Percentiles rank a stretch among this genome's conserved stretches.
Evolutionary conservation across 352 stramenopile species (phyloP).

Genomic region (Pythium chondricola): DNA sequence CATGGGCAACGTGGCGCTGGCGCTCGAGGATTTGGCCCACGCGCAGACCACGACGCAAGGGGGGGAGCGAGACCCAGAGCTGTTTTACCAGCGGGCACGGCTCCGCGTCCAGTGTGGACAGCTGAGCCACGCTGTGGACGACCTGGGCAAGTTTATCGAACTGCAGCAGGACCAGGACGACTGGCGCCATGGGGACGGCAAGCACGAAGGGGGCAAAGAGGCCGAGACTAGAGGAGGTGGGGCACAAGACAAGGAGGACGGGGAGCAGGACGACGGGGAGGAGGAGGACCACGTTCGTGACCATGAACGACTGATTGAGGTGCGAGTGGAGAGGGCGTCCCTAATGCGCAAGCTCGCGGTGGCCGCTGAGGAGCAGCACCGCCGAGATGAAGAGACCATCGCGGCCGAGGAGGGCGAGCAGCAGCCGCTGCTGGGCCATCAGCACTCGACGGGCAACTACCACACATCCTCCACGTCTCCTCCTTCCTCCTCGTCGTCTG

Average conservation of each 20-base stretch:
- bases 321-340: slow-evolving; percentile 51
- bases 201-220: slow-evolving; percentile 9
- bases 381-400: slow-evolving; percentile 38
- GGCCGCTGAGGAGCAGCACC: slow-evolving; percentile 37
- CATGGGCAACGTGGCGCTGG: slow-evolving; percentile 47
- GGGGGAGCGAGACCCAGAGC: slow-evolving; percentile 44
- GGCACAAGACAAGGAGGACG: slow-evolving; percentile 17
- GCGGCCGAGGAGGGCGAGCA: slow-evolving; percentile 40
- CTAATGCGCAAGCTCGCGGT: slow-evolving; percentile 45
- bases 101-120: slow-evolving; percentile 46
- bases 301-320: slow-evolving; percentile 33
- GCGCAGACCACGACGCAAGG: slow-evolving; percentile 31
- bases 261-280: background rate
- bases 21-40: slow-evolving; percentile 44
- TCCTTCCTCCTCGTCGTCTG: background rate
- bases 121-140: slow-evolving; percentile 33
- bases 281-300: slow-evolving; percentile 4
- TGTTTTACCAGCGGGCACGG: slow-evolving; percentile 55
- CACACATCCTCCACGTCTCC: background rate
- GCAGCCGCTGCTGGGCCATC: slow-evolving; percentile 12
- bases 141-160: slow-evolving; percentile 67
- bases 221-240: too few relatives aligned
- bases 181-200: background rate
- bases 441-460: slow-evolving; percentile 7
- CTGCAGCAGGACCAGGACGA: slow-evolving; percentile 3